phyloP scores from a whole-genome alignment of 2,329 filamentous ascomycete genomes.

The Lachnellula hyalina region DNA sequence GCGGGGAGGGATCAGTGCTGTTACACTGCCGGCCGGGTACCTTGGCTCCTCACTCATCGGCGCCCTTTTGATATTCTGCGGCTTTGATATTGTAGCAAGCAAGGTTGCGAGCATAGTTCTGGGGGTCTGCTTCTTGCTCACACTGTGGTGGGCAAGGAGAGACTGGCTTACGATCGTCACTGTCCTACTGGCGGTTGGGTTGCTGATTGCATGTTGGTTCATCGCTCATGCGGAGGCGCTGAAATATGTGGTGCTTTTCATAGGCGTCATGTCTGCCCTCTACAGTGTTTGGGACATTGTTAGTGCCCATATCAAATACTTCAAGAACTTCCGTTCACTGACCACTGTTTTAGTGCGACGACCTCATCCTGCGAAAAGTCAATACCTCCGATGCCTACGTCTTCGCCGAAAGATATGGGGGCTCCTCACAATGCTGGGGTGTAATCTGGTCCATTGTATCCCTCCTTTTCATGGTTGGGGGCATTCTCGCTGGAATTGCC shows the following conservation, averaged over 20 bases:
- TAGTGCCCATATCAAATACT: constrained; percentile 24
- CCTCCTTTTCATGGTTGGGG: constrained; percentile 63
- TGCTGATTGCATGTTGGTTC: constrained; percentile 74
- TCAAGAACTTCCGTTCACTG: not conserved
- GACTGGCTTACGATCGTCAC: constrained; percentile 75
- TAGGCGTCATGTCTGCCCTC: constrained; percentile 74
- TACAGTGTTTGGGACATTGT: constrained; percentile 81
- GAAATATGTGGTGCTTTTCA: constrained; percentile 72
- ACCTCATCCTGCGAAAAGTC: constrained; percentile 73
- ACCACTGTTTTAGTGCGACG: constrained; percentile 53
- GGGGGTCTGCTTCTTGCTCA: constrained; percentile 70
- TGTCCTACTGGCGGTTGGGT: constrained; percentile 61
- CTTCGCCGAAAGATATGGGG: constrained; percentile 72
- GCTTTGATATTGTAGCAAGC: constrained; percentile 75
- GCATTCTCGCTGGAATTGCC: constrained; percentile 70
- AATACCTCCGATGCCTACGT: constrained; percentile 75
- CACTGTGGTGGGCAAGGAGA: constrained; percentile 73
- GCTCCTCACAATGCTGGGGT: constrained; percentile 77
- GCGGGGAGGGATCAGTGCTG: constrained; percentile 62
- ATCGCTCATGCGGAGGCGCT: constrained; percentile 70
- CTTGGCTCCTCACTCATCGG: constrained; percentile 73
- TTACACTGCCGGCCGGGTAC: constrained; percentile 75
- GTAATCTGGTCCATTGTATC: constrained; percentile 73
- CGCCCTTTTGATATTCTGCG: constrained; percentile 71
- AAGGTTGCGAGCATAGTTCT: constrained; percentile 73